Evolutionary conservation across 2,329 filamentous ascomycete species (phyloP), one percentile per base, ranked within the genome.

Genomic region (Conoideocrella luteorostrata): DNA sequence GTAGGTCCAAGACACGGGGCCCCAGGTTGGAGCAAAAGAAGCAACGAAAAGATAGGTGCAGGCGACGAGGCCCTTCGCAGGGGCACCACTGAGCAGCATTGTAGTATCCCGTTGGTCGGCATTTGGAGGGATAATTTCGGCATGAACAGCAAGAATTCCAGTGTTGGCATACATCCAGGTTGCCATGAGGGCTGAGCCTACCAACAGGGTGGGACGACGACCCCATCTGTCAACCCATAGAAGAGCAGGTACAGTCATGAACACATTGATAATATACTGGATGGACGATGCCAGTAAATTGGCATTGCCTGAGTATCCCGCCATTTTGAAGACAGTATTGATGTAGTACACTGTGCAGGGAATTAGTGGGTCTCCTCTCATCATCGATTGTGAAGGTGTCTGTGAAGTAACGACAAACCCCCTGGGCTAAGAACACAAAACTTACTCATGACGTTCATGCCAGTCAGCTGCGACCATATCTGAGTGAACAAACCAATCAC

Each of bases 161-260:
- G 70, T 75, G 18, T 77, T 76, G 39, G 73, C 61, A 29, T 72
- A 77, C 56, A 78, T 77, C 50, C 71, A 85, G 1, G 75, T 54
- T 4, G 70, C 77, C 83, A 86, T 86, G 20, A 82, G 77, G 17
- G 82, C 65, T 28, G 71, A 77, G 45, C 83, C 83, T n/a, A 73
- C 63, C 39, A 86, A 77, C 46, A 87, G 73, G 7, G 85, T 70
- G 44, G 79, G 76, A 36, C 82, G 82, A 50, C 86, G 85, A 37
- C 87, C 87, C 80, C 83, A 87, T 44, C 73, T 71, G 53, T 93
- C 86, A 54, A 90, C 76, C 67, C 71, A 90, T 45, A 90, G 64
- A 20, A 91, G 72, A 1, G 86, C 86, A 0, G 85, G 84, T 3
- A 90, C 60, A 0, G 87, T 91, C 80, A 88, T 86, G 41, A 82